A percentile compares a stretch with the other conserved stretches of the same genome.
Conservation (phyloP, 305 asterid species). For the Rubia tinctorum region DNA sequence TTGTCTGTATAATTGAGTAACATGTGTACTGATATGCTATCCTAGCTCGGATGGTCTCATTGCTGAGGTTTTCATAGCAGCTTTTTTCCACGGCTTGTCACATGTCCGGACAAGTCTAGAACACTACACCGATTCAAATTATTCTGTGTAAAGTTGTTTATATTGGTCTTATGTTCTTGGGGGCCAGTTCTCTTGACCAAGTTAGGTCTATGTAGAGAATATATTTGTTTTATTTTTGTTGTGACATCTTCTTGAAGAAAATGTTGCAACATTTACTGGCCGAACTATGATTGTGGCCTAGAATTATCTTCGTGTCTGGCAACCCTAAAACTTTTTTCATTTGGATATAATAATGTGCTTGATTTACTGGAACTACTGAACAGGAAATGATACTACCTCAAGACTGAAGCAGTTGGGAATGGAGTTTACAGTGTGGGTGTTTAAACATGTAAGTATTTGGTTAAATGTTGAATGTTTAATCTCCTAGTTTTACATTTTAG, state of each 20-base stretch:
- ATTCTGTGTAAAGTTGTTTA: background rate
- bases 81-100: background rate
- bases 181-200: background rate
- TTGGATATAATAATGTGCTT: slow-evolving; percentile 9
- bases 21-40: background rate
- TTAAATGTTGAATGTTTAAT: slow-evolving; percentile 8
- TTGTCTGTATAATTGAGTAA: background rate
- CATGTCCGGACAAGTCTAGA: background rate
- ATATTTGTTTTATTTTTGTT: background rate
- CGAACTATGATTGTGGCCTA: background rate
- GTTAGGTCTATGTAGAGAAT: background rate
- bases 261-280: background rate
- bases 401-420: slow-evolving; percentile 96
- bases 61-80: background rate
- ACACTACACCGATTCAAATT: background rate
- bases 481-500: background rate
- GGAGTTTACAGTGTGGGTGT: slow-evolving; percentile 99
- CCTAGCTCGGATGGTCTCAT: background rate
- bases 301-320: background rate
- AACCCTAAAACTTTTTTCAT: background rate
- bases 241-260: background rate
- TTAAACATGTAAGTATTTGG: slow-evolving; percentile 80
- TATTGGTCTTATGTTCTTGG: background rate
- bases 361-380: slow-evolving; percentile 14
- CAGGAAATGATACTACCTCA: slow-evolving; percentile 82